phyloP scores from a whole-genome alignment of 768 basidiomycete species.

The Russula virescens region DNA sequence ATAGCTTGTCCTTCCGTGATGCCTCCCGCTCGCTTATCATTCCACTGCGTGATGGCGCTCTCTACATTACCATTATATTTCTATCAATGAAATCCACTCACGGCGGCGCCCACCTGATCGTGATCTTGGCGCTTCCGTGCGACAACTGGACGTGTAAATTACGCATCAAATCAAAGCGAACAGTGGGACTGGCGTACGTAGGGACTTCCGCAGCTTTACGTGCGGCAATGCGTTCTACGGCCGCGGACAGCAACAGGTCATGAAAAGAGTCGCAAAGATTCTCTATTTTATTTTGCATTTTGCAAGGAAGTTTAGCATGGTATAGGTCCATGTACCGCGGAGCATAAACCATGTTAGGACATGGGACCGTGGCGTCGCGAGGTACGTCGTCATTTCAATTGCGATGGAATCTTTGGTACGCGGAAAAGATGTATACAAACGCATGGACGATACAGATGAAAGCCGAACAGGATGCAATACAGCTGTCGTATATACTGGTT shows the following conservation, averaged over 20 bases:
- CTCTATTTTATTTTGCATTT: no score
- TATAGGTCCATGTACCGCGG: not conserved
- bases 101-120: not conserved
- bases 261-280: not conserved
- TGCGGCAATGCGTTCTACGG: not conserved
- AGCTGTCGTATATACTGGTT: no score
- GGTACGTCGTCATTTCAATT: not conserved
- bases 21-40: not conserved
- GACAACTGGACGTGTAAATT: not conserved
- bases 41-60: not conserved
- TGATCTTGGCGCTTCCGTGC: not conserved
- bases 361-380: no score
- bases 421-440: not conserved
- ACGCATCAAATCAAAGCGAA: constrained; percentile 4
- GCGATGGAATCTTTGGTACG: not conserved
- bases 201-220: not conserved
- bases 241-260: constrained; percentile 1
- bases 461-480: no score
- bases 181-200: no score
- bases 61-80: not conserved
- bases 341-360: not conserved
- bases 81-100: not conserved
- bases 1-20: not conserved
- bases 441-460: not conserved
- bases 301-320: no score